A percentile compares a stretch with the other conserved stretches of the same genome.
These are phyloP conservation scores for Geranomyces michiganensis DNA, from an alignment of 192 early-diverging fungal species.

Conservation along the genomic window DNA sequence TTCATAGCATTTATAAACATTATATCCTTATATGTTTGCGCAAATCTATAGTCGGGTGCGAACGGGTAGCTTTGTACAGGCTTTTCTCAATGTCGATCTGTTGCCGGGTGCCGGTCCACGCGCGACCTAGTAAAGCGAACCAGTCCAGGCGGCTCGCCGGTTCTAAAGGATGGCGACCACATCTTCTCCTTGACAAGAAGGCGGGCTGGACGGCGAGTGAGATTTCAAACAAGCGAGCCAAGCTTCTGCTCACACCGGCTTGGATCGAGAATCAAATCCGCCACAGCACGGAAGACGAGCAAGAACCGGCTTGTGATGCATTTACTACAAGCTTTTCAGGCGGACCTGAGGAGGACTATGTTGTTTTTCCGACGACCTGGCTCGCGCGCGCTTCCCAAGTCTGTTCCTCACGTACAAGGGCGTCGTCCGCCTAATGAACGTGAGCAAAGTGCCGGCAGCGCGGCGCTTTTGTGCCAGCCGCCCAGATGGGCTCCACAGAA, in stretches of 20 bases:
- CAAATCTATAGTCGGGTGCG: too few species aligned
- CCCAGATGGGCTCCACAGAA: slow-evolving; percentile 2
- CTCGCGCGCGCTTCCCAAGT: background rate
- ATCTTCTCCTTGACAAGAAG: background rate
- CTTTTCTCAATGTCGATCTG: too few species aligned
- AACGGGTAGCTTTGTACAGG: too few species aligned
- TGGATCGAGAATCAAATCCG: background rate
- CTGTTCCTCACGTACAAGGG: slow-evolving; percentile 8
- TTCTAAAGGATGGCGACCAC: background rate
- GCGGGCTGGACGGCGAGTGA: background rate
- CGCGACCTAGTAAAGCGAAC: background rate
- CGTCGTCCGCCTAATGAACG: background rate
- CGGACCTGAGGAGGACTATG: too few species aligned
- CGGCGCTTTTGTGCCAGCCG: background rate
- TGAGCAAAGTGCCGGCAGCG: background rate
- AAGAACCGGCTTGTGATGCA: background rate
- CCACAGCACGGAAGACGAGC: background rate
- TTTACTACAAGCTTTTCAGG: too few species aligned
- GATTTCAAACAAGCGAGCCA: background rate
- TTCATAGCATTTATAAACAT: too few species aligned
- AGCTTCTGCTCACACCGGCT: slow-evolving; percentile 1
- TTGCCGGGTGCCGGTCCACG: background rate
- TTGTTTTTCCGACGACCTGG: too few species aligned
- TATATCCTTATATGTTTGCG: too few species aligned
- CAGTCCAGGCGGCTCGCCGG: background rate